Conservation (phyloP, 495 filamentous ascomycete genomes). For the Penicillium odoratum region DNA sequence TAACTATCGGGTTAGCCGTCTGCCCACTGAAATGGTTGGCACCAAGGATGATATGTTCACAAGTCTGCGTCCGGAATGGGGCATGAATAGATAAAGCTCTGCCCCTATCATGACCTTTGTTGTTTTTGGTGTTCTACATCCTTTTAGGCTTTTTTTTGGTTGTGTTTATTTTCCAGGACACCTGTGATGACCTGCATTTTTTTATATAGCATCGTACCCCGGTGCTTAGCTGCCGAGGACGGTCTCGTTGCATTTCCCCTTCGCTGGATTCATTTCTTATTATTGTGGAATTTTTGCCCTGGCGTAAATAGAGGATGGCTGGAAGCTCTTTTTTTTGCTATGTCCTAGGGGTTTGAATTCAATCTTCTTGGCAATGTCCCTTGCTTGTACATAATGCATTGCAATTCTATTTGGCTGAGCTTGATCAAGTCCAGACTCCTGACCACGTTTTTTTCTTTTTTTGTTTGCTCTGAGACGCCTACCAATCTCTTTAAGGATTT, state of each 20-base stretch:
- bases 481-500: neutral
- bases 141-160: neutral
- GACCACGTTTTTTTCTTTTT: neutral
- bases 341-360: conserved; percentile 12
- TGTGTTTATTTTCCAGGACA: conserved; percentile 6
- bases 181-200: conserved; percentile 35
- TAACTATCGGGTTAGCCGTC: conserved; percentile 84
- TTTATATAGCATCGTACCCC: conserved; percentile 17
- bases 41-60: conserved; percentile 69
- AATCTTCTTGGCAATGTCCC: conserved; percentile 8
- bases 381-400: conserved; percentile 10
- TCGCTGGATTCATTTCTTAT: conserved; percentile 9
- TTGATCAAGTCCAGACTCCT: neutral
- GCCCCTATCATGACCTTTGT: conserved; percentile 33
- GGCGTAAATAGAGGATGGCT: conserved; percentile 33
- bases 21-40: conserved; percentile 81
- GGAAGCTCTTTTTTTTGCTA: conserved; percentile 6
- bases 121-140: conserved; percentile 19
- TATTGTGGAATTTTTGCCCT: conserved; percentile 19
- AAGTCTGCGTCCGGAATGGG: conserved; percentile 77
- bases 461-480: neutral
- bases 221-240: conserved; percentile 13
- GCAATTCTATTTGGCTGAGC: neutral
- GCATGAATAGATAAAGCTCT: conserved; percentile 44
- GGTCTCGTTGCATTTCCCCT: conserved; percentile 5